Conservation (phyloP, 306 rosid genomes). For the Ochetophila trinervis region DNA sequence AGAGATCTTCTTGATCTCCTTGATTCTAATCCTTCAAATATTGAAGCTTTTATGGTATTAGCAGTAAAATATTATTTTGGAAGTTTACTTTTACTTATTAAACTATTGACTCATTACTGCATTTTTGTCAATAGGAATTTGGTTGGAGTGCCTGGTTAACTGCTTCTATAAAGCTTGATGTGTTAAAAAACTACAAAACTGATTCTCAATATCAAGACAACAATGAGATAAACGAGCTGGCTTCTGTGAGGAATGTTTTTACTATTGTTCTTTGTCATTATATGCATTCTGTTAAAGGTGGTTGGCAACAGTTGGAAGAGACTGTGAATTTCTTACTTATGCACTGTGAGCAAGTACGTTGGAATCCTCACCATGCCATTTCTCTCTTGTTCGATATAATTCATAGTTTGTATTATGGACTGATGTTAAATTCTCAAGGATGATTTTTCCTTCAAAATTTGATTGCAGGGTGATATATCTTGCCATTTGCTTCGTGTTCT, state of each 20-base stretch:
- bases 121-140: constrained; percentile 57
- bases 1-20: constrained; percentile 90
- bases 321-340: constrained; percentile 64
- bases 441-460: constrained; percentile 24
- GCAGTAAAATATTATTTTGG: constrained; percentile 1
- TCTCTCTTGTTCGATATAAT: constrained; percentile 20
- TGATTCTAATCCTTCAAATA: constrained; percentile 85
- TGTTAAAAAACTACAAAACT: constrained; percentile 51
- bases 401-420: constrained; percentile 9
- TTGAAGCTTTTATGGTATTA: constrained; percentile 97
- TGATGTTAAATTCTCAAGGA: constrained; percentile 11
- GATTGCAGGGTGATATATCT: constrained; percentile 58
- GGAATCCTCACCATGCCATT: constrained; percentile 26
- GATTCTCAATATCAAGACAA: constrained; percentile 40
- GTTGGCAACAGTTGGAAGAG: constrained; percentile 97
- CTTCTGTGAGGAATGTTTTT: constrained; percentile 61
- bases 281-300: constrained; percentile 80
- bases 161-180: constrained; percentile 70
- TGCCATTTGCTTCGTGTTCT: constrained; percentile 67
- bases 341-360: constrained; percentile 68
- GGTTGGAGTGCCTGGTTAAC: constrained; percentile 95
- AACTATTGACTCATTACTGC: constrained; percentile 25
- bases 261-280: constrained; percentile 77
- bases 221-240: constrained; percentile 53
- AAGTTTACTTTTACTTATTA: constrained; percentile 17